phyloP scores from a whole-genome alignment of 2,329 filamentous ascomycete genomes.

The Geosmithia putterillii region DNA sequence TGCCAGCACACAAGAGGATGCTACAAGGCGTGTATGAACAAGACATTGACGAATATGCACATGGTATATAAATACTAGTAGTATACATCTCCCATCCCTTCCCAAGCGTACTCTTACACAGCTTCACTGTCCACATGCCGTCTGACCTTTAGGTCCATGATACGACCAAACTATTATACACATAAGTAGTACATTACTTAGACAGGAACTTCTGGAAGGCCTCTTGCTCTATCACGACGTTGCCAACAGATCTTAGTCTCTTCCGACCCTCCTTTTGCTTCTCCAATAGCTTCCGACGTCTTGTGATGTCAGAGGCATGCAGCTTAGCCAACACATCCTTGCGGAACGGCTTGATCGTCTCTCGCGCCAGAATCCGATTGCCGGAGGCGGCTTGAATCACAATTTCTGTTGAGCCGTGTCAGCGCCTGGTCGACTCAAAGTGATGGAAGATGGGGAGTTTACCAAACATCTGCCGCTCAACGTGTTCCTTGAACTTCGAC shows the following conservation, averaged over 20 bases:
- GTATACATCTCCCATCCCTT: not conserved
- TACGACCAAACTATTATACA: not conserved
- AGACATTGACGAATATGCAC: too few species aligned
- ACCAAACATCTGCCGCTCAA: conserved; percentile 87
- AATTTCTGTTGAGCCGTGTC: conserved; percentile 44
- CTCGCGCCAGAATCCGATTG: conserved; percentile 71
- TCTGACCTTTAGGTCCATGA: not conserved
- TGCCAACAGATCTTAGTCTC: conserved; percentile 71
- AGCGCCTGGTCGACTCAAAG: not conserved
- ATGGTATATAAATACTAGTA: not conserved
- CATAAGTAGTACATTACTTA: conserved; percentile 50
- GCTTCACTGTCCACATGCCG: not conserved
- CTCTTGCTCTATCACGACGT: conserved; percentile 91
- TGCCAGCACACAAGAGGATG: too few species aligned
- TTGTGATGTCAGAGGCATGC: conserved; percentile 76
- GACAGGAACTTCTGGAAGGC: conserved; percentile 90
- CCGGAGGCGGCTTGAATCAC: conserved; percentile 87
- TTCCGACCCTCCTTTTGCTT: conserved; percentile 96
- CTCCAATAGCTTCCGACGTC: conserved; percentile 78
- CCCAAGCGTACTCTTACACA: not conserved
- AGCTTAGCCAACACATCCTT: conserved; percentile 92
- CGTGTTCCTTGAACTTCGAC: conserved; percentile 90
- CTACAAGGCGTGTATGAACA: not conserved
- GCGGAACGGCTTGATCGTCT: conserved; percentile 91
- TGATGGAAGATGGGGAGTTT: conserved; percentile 6